These are phyloP conservation scores for Botrytis sinoallii DNA, from an alignment of 2,329 filamentous ascomycete genomes.

Conservation along the genomic window DNA sequence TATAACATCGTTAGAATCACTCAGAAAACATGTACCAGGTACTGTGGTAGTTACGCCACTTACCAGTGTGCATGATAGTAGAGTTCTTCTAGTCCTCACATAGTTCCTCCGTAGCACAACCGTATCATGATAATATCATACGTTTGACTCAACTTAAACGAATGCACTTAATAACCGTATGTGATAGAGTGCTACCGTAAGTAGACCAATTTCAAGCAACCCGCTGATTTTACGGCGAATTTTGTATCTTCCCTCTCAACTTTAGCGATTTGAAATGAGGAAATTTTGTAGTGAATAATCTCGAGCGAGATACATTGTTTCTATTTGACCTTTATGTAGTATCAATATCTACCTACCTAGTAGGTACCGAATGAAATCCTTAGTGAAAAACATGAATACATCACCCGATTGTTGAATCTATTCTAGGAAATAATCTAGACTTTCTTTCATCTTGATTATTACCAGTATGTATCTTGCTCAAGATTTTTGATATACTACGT, in stretches of 20 bases:
- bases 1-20: background rate
- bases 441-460: background rate
- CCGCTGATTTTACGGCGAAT: background rate
- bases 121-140: background rate
- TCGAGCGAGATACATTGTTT: background rate
- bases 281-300: background rate
- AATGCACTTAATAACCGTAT: background rate
- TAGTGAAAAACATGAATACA: background rate
- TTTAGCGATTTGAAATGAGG: background rate
- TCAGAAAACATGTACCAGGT: background rate
- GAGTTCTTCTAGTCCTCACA: background rate
- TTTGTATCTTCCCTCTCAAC: background rate
- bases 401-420: background rate
- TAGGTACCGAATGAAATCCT: fast-evolving
- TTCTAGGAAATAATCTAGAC: background rate
- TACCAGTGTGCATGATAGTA: background rate
- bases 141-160: background rate
- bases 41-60: background rate
- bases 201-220: background rate
- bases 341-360: no score
- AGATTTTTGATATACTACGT: background rate
- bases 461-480: background rate
- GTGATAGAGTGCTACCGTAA: fast-evolving
- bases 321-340: background rate
- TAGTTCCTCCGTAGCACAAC: background rate